These are phyloP conservation scores for Dinochytrium kinnereticum DNA, from an alignment of 371 early-diverging fungal species.

Conservation along the genomic window DNA sequence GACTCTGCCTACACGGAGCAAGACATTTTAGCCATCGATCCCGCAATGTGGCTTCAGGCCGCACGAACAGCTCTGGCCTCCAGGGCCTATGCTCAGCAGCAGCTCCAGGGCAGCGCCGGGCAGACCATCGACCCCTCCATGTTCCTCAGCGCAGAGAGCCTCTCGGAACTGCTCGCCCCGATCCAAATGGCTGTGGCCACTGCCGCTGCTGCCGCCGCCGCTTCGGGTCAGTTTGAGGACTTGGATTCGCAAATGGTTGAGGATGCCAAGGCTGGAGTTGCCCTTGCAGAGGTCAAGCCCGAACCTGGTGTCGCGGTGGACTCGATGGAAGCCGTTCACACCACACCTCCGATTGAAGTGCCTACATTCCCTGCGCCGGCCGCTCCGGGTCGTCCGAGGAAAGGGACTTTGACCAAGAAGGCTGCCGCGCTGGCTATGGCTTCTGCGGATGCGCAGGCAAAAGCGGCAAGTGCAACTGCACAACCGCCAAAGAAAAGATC, in stretches of 20 bases:
- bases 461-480: neutral
- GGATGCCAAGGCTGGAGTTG: neutral
- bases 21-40: neutral
- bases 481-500: neutral
- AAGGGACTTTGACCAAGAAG: neutral
- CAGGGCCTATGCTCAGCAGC: neutral
- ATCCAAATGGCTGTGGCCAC: conserved; percentile 8
- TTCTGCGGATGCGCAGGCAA: neutral
- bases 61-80: neutral
- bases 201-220: neutral
- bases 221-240: neutral
- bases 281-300: conserved; percentile 4
- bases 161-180: neutral
- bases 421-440: conserved; percentile 1
- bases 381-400: neutral
- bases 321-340: too few relatives aligned
- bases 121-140: neutral
- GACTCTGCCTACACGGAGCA: neutral
- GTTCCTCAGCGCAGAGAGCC: neutral
- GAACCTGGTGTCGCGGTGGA: neutral
- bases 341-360: neutral
- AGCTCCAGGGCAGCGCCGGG: too few relatives aligned
- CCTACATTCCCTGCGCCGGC: neutral
- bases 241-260: neutral
- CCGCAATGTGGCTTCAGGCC: neutral